Evolutionary conservation across 371 early-diverging fungal genomes (phyloP).

Genomic region (Mortierella sp.): DNA sequence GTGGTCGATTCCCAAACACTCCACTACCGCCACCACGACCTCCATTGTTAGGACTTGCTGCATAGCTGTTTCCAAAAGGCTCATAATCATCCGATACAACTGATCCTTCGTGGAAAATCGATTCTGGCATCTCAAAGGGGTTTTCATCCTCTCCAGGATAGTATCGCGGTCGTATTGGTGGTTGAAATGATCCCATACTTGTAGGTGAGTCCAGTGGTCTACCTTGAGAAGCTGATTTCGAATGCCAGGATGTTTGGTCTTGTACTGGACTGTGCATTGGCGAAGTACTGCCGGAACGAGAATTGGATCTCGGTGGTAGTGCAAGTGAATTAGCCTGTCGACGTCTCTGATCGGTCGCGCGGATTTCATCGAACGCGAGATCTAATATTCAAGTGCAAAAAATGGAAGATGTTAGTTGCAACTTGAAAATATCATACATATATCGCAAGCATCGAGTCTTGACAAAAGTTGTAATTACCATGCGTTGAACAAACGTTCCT

Average conservation of each 20-base stretch:
- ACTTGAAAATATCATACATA: not conserved
- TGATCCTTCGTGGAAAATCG: constrained; percentile 40
- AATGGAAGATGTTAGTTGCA: not conserved
- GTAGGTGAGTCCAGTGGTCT: constrained; percentile 8
- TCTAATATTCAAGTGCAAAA: constrained; percentile 9
- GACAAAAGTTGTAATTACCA: constrained; percentile 15
- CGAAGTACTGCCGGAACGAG: constrained; percentile 11
- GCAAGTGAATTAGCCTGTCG: not conserved
- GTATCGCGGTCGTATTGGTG: constrained; percentile 29
- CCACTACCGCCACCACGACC: constrained; percentile 9
- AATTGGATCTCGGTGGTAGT: constrained; percentile 22
- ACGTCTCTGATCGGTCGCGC: constrained; percentile 16
- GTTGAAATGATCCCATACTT: constrained; percentile 2
- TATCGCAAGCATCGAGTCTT: too few relatives aligned
- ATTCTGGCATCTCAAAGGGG: constrained; percentile 55
- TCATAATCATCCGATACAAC: constrained; percentile 32
- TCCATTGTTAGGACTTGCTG: too few relatives aligned
- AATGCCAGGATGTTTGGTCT: constrained; percentile 11
- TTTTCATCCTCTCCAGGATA: constrained; percentile 51
- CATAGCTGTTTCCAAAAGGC: constrained; percentile 14
- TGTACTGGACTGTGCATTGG: constrained; percentile 2
- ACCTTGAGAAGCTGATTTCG: constrained; percentile 20
- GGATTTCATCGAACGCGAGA: constrained; percentile 29
- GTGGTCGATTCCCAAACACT: constrained; percentile 12
- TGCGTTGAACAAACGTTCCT: constrained; percentile 26